Percentiles rank a stretch among this genome's conserved stretches.
phyloP scores from a whole-genome alignment of 2,329 filamentous ascomycete genomes.

The Pseudogymnoascus sp. region DNA sequence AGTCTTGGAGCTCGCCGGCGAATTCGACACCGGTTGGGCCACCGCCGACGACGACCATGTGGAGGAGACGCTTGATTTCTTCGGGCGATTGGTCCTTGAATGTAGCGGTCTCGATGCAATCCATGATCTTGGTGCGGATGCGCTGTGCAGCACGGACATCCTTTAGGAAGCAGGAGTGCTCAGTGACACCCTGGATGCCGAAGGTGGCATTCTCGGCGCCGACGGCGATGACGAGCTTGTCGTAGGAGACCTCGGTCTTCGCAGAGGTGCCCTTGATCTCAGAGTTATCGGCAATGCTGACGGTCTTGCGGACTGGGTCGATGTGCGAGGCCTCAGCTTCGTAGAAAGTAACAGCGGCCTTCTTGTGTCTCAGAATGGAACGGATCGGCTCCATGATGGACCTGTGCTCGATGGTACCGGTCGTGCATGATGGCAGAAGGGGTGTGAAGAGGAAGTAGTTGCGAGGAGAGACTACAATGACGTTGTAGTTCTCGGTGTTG shows the following conservation, averaged over 20 bases:
- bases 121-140: constrained; percentile 99
- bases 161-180: constrained; percentile 97
- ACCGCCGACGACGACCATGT: constrained; percentile 95
- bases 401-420: constrained; percentile 94
- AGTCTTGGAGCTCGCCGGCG: constrained; percentile 95
- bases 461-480: constrained; percentile 91
- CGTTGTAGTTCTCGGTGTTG: constrained; percentile 98
- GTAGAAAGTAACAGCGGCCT: constrained; percentile 89
- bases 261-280: constrained; percentile 79
- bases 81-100: constrained; percentile 92
- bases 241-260: constrained; percentile 87
- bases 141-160: constrained; percentile 93
- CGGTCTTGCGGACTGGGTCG: constrained; percentile 81
- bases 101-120: constrained; percentile 95
- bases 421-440: constrained; percentile 93
- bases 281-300: constrained; percentile 87
- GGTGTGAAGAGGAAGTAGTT: constrained; percentile 99
- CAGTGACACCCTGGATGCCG: constrained; percentile 89
- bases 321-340: constrained; percentile 96
- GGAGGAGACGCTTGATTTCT: constrained; percentile 87
- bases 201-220: constrained; percentile 98
- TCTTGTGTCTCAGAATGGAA: constrained; percentile 92
- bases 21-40: constrained; percentile 98
- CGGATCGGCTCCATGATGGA: constrained; percentile 99
- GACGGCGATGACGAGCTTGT: constrained; percentile 96